Percentiles rank a stretch among this genome's conserved stretches.
These are phyloP conservation scores for Aeschynomene evenia DNA, from an alignment of 306 rosid species.

Conservation along the genomic window DNA sequence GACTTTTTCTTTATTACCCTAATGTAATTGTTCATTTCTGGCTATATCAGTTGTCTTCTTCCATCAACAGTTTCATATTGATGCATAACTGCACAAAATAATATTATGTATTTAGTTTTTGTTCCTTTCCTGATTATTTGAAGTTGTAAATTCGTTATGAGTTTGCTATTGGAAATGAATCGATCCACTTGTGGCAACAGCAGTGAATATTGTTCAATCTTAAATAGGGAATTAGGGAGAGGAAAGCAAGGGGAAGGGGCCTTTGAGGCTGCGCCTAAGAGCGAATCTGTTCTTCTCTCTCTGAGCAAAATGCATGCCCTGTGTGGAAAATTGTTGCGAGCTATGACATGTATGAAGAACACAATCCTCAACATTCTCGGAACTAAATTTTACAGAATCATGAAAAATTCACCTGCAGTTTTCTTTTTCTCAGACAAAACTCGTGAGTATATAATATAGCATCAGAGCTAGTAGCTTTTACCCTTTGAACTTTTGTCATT, in stretches of 20 bases:
- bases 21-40: background rate
- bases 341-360: background rate
- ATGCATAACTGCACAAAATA: background rate
- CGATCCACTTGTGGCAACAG: background rate
- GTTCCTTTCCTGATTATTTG: background rate
- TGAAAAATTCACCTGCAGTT: too few species aligned
- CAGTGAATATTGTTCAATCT: background rate
- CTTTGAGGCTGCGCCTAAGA: too few species aligned
- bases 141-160: too few species aligned
- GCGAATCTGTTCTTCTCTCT: too few species aligned
- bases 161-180: background rate
- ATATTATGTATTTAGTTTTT: too few species aligned
- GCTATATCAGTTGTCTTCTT: background rate
- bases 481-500: background rate
- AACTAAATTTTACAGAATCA: too few species aligned
- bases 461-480: background rate
- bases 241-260: too few species aligned
- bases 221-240: too few species aligned
- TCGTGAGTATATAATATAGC: background rate
- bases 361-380: background rate
- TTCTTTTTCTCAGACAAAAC: background rate
- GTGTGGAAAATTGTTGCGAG: too few species aligned
- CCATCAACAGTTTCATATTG: background rate
- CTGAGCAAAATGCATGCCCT: too few species aligned
- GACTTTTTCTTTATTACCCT: background rate